Conservation (phyloP, 176 grass and related monocot genomes). For the Elymus sibiricus region DNA sequence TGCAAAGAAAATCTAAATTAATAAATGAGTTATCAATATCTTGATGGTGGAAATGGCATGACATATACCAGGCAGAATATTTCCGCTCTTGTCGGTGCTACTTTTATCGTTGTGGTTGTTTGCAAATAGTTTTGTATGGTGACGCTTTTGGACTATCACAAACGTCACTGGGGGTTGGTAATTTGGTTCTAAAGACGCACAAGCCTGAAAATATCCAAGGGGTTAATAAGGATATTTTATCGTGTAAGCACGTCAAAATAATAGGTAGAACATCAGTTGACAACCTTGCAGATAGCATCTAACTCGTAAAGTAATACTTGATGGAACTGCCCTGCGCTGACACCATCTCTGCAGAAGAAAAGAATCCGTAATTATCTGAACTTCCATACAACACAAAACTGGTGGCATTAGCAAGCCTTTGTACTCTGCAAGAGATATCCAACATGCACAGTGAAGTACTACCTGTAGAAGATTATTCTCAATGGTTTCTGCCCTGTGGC, state of each 20-base stretch:
- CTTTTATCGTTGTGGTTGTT: conserved; percentile 72
- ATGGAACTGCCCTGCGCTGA: conserved; percentile 73
- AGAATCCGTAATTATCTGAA: background rate
- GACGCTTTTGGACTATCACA: conserved; percentile 77
- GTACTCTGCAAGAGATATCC: background rate
- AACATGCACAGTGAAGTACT: conserved; percentile 25
- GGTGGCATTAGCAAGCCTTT: background rate
- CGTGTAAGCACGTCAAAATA: background rate
- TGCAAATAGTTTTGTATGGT: conserved; percentile 66
- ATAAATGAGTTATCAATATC: background rate
- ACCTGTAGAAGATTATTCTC: conserved; percentile 81
- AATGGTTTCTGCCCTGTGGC: conserved; percentile 70
- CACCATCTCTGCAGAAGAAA: conserved; percentile 50
- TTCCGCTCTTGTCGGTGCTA: conserved; percentile 65
- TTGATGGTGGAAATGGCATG: background rate
- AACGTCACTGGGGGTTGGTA: conserved; percentile 74
- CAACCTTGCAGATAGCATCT: conserved; percentile 76
- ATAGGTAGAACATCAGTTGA: background rate
- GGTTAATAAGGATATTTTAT: background rate
- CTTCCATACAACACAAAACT: background rate
- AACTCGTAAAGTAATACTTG: conserved; percentile 74
- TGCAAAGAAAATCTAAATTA: background rate
- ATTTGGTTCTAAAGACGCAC: conserved; percentile 70
- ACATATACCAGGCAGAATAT: conserved; percentile 57
- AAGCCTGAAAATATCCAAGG: conserved; percentile 42